A percentile compares a stretch with the other conserved stretches of the same genome.
These are phyloP conservation scores for Toxicodendron radicans DNA, from an alignment of 345 rosid species.

Conservation along the genomic window DNA sequence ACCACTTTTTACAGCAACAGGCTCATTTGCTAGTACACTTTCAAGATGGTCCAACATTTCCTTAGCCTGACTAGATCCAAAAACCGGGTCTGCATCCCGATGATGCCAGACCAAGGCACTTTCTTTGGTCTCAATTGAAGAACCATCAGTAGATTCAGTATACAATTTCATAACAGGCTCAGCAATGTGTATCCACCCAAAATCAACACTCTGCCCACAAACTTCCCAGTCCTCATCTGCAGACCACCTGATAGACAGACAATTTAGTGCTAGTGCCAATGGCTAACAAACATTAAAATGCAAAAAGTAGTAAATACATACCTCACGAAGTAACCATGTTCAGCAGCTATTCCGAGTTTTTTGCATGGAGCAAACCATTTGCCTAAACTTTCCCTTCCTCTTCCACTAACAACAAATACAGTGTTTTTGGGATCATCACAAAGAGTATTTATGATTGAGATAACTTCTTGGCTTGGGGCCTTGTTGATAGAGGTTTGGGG, in stretches of 20 bases:
- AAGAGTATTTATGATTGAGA: constrained; percentile 52
- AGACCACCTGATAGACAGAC: constrained; percentile 46
- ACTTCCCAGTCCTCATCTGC: constrained; percentile 46
- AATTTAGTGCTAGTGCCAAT: constrained; percentile 10
- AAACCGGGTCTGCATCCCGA: constrained; percentile 70
- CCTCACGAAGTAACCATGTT: constrained; percentile 73
- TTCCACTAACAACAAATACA: constrained; percentile 71
- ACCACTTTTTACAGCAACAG: constrained; percentile 70
- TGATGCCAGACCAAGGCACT: constrained; percentile 81
- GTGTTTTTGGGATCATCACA: constrained; percentile 54
- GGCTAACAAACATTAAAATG: background rate
- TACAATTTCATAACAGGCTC: constrained; percentile 73
- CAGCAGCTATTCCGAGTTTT: constrained; percentile 69
- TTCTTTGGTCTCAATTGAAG: constrained; percentile 64
- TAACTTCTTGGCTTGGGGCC: constrained; percentile 50
- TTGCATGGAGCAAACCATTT: constrained; percentile 67
- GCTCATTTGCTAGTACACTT: constrained; percentile 74
- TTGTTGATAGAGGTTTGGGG: constrained; percentile 68
- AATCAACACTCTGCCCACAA: constrained; percentile 53
- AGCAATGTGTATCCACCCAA: constrained; percentile 69
- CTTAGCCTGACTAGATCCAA: constrained; percentile 79
- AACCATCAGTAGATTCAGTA: constrained; percentile 78
- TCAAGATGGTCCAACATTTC: constrained; percentile 79
- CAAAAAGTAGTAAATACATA: constrained; percentile 16
- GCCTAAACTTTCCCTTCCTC: constrained; percentile 62